Conservation (phyloP, 192 early-diverging fungal species). For the Umbelopsis sp. region DNA sequence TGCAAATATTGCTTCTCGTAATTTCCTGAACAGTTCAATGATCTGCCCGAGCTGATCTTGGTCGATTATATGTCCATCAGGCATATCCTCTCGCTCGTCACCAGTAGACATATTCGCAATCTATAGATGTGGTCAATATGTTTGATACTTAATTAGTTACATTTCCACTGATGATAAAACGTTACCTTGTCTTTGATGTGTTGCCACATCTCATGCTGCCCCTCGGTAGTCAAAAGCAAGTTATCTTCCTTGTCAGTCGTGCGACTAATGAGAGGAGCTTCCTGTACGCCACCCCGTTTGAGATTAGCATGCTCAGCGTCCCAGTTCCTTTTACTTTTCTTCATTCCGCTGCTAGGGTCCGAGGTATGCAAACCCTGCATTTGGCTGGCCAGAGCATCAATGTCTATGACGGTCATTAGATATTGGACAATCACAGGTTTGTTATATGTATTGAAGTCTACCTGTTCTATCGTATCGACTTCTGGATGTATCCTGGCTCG, state of each 20-base stretch:
- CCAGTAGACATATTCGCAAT: not conserved
- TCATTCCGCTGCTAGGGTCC: not conserved
- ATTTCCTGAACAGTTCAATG: constrained; percentile 5
- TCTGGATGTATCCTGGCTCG: too few species aligned
- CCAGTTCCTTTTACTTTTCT: constrained; percentile 11
- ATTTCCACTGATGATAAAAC: too few species aligned
- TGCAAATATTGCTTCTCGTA: constrained; percentile 10
- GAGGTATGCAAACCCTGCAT: not conserved
- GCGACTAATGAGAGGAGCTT: constrained; percentile 17
- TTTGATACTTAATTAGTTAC: not conserved
- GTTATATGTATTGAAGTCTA: too few species aligned
- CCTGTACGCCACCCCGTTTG: not conserved
- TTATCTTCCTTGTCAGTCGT: constrained; percentile 2
- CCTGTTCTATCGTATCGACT: too few species aligned
- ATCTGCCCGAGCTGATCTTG: not conserved
- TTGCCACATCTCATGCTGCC: constrained; percentile 8
- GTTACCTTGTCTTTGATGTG: not conserved
- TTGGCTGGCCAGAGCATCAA: not conserved
- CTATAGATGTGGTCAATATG: not conserved
- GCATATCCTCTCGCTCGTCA: not conserved
- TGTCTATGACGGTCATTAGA: not conserved
- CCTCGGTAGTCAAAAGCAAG: not conserved
- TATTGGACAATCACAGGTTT: too few species aligned
- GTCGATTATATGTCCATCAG: not conserved
- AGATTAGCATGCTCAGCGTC: not conserved